Evolutionary conservation across 331 rosid genomes (phyloP).

Genomic region (Telfairia occidentalis): DNA sequence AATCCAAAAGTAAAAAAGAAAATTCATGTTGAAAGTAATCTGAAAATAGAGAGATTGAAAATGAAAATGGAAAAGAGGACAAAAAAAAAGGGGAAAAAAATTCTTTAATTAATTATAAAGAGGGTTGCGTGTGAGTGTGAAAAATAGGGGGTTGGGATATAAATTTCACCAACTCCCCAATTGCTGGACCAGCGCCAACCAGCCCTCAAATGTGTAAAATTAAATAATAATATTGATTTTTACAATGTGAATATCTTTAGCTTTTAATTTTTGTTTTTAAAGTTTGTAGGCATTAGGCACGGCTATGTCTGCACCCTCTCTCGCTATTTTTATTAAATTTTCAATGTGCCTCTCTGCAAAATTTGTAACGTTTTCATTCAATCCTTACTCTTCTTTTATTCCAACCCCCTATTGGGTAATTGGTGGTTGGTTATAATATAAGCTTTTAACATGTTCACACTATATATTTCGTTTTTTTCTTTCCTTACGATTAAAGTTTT

Average conservation of each 20-base stretch:
- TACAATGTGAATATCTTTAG: constrained; percentile 1
- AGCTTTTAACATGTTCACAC: background rate
- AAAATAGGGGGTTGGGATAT: constrained; percentile 3
- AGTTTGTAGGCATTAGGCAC: constrained; percentile 18
- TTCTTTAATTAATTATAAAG: background rate
- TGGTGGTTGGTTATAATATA: background rate
- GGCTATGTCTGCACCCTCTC: constrained; percentile 9
- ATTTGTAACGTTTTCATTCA: too few species aligned
- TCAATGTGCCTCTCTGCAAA: background rate
- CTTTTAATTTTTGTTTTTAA: background rate
- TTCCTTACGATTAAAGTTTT: too few species aligned
- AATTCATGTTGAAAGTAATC: background rate
- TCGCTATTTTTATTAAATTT: background rate
- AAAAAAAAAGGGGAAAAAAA: background rate
- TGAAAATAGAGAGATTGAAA: background rate
- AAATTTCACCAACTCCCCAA: constrained; percentile 11
- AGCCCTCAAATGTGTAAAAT: background rate
- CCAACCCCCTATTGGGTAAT: background rate
- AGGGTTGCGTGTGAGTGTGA: constrained; percentile 10
- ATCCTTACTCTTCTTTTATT: too few species aligned
- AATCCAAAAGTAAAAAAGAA: background rate
- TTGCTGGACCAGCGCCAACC: constrained; percentile 9
- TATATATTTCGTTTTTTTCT: too few species aligned
- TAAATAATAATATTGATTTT: background rate
- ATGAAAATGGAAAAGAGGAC: background rate